A percentile compares a stretch with the other conserved stretches of the same genome.
These are phyloP conservation scores for Helotiales sp. DNA, from an alignment of 2,329 filamentous ascomycete species.

Conservation along the genomic window DNA sequence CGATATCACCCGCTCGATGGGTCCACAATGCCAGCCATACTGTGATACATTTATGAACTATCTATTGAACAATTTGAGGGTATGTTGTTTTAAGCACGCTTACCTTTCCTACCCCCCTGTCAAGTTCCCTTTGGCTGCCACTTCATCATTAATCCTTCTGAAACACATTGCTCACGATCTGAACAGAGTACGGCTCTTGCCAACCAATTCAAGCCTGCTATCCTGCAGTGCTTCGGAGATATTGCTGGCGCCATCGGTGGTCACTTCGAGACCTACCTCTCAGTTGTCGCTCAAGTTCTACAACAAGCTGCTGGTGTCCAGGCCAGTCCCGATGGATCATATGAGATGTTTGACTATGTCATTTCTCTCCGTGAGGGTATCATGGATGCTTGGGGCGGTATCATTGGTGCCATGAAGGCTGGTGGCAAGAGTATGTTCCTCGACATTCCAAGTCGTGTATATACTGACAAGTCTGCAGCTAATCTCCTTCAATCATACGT, in stretches of 20 bases:
- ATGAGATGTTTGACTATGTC: slow-evolving; percentile 97
- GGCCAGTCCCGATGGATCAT: slow-evolving; percentile 75
- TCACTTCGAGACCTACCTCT: slow-evolving; percentile 89
- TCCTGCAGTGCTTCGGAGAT: slow-evolving; percentile 96
- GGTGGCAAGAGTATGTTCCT: slow-evolving; percentile 68
- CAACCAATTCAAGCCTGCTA: slow-evolving; percentile 97
- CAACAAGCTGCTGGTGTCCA: slow-evolving; percentile 89
- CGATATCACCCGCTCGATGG: slow-evolving; percentile 90
- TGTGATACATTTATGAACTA: slow-evolving; percentile 99
- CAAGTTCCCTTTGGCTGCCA: background rate
- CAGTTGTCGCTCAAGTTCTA: slow-evolving; percentile 88
- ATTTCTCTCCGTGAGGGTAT: slow-evolving; percentile 94
- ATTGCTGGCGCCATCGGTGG: slow-evolving; percentile 93
- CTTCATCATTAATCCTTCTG: background rate
- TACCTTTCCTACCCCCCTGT: slow-evolving; percentile 15
- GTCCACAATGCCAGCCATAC: slow-evolving; percentile 87
- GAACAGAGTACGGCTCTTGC: slow-evolving; percentile 75
- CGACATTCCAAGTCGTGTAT: background rate
- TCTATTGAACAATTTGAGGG: slow-evolving; percentile 85
- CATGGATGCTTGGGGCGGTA: slow-evolving; percentile 98
- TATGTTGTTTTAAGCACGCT: slow-evolving; percentile 43
- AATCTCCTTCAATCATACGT: slow-evolving; percentile 75
- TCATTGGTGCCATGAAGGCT: slow-evolving; percentile 89
- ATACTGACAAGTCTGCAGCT: slow-evolving; percentile 49
- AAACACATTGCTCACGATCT: slow-evolving; percentile 35